Evolutionary conservation across 257 asterid genomes (phyloP), one percentile per base, ranked within the genome.

Genomic region (Gardenia jasminoides): DNA sequence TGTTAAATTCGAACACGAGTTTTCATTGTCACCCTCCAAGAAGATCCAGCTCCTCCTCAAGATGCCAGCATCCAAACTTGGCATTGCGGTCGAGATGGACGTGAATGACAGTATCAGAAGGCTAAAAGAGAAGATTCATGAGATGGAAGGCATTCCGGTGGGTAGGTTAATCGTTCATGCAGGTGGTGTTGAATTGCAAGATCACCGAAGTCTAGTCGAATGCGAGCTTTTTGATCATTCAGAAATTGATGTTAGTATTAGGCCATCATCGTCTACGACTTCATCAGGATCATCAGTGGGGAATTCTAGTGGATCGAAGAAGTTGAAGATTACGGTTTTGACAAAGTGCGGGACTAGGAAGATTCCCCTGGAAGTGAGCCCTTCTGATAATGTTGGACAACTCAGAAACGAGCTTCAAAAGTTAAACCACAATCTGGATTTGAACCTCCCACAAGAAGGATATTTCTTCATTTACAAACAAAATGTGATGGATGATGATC

Each of bases 401-500:
- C 46, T 93, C 84, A 81, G 83, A 83, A 83, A 78, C 58, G 92
- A 84, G 79, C 84, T 93, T 70, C 74, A 89, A 65, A 85, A 56
- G 70, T 44, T 85, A 83, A 84, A 82, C 24, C 75, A 86, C 10
- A 31, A 81, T 26, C 1, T 83, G 87, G 74, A 84, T 28, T 52
- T 89, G 59, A 88, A 87, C 67, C 91, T 90, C 43, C 93, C 92
- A 2, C 76, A 77, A 10, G 92, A 86, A 43, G 94, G 96, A 1
- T 92, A 87, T 67, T 92, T 93, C 46, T 93, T 93, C 41, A 90
- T 92, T 39, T 82, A 83, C 73, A 89, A 89, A 44, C 93, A 87
- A 17, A 84, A 81, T 67, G 94, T 93, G 62, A 93, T 93, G 97
- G 92, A 89, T 11, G 98, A 93, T 78, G 90, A 90, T 82, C 78